A percentile compares a stretch with the other conserved stretches of the same genome.
phyloP scores from a whole-genome alignment of 2,329 filamentous ascomycete species.

The Zymoseptoria ardabiliae region DNA sequence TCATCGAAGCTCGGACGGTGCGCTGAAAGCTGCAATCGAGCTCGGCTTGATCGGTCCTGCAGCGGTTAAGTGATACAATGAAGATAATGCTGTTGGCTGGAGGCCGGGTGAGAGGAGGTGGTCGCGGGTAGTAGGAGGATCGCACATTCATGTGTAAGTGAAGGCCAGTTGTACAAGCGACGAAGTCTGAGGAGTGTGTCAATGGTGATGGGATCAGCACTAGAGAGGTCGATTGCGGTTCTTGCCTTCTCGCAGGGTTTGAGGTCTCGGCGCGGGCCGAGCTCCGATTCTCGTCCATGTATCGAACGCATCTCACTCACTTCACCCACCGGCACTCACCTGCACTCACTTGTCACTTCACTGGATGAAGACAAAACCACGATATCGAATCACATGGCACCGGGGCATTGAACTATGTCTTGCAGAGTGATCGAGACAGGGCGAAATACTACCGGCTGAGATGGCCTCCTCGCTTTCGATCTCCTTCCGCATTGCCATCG shows the following conservation, averaged over 20 bases:
- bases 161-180: background rate
- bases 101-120: background rate
- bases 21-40: background rate
- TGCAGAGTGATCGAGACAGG: no score
- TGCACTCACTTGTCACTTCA: no score
- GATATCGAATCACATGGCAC: no score
- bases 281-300: background rate
- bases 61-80: background rate
- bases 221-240: background rate
- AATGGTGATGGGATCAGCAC: background rate
- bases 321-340: no score
- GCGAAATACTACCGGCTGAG: no score
- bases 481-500: no score
- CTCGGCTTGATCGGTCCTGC: background rate
- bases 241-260: background rate
- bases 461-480: no score
- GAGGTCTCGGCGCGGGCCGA: background rate
- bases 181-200: background rate
- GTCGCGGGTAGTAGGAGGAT: background rate
- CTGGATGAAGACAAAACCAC: no score
- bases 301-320: no score
- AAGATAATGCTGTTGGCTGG: background rate
- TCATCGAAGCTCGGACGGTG: background rate
- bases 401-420: no score
- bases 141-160: background rate